Percentiles rank a stretch among this genome's conserved stretches.
Conservation (phyloP, 805 yeast species). For the Yamadazyma scolyti region DNA sequence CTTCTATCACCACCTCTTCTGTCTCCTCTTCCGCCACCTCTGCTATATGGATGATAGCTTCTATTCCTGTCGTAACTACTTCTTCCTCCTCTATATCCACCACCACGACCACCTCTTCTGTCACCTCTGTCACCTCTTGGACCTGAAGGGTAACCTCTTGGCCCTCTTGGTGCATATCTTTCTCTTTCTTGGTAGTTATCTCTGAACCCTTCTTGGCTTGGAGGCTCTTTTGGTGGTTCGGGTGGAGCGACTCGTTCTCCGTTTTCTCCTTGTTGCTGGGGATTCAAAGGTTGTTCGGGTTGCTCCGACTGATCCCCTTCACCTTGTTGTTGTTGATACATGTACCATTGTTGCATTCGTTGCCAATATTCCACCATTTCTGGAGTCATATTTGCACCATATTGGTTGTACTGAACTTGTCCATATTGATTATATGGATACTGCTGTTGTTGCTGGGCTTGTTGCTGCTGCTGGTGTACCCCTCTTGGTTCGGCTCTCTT, state of each 20-base stretch:
- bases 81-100: conserved; percentile 25
- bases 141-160: conserved; percentile 42
- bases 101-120: conserved; percentile 22
- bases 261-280: conserved; percentile 33
- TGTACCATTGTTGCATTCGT: conserved; percentile 63
- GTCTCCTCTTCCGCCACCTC: conserved; percentile 31
- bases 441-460: conserved; percentile 29
- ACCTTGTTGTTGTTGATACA: conserved; percentile 52
- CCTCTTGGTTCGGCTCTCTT: conserved; percentile 83
- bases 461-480: conserved; percentile 48
- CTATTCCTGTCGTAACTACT: conserved; percentile 28
- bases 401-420: conserved; percentile 13
- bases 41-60: conserved; percentile 45
- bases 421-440: conserved; percentile 24
- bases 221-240: conserved; percentile 7
- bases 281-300: conserved; percentile 42
- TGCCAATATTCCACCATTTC: conserved; percentile 66
- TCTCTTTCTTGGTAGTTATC: conserved; percentile 3
- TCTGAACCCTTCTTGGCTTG: neutral
- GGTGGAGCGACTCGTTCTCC: conserved; percentile 19
- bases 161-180: conserved; percentile 42
- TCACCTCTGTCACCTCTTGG: conserved; percentile 51
- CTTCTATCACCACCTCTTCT: no score
- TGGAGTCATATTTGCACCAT: conserved; percentile 33
- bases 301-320: conserved; percentile 19